Base-by-base conservation (phyloP, 2,329 filamentous ascomycete species). In the Remersonia thermophila region DNA sequence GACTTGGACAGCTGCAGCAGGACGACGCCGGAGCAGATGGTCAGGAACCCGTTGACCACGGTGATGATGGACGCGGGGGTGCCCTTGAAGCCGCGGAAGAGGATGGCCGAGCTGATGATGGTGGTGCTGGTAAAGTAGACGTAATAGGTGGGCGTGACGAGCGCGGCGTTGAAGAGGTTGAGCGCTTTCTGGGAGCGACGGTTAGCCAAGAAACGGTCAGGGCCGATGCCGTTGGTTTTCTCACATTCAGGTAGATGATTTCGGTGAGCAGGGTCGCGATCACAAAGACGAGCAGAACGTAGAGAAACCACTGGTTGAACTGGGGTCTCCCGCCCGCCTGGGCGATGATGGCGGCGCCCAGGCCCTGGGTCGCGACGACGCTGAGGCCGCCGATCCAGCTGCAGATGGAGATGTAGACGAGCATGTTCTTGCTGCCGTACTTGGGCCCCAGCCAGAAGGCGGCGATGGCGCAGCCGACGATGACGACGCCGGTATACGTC, bases 101-200 rank as follows among this genome's bases (percentile, higher is more conserved):
- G 66, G 32, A 98, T 78, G 3, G 87, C 83, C 0, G 89, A 95
- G 5, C 87, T 93, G 48, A 96, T 74, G 47, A 98, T 95, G 14
- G 91, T 96, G 4, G 86, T 82, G 49, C 80, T 93, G 27, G 91
- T 98, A 57, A 98, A 98, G 65, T 93, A 89, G 47, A 98, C 91
- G 57, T 98, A 98, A 62, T 98, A 98, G 2, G 91, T 98, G 1
- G 91, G 91, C 0, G 91, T 98, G 41, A 98, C 91, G 46, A 98
- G 72, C 7, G 91, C 89, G 27, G 91, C 91, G 52, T 98, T 96
- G 68, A 89, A 96, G 33, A 98, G 61, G 54, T 98, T 96, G 38
- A 96, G 70, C 5, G 91, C 91, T 95, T 98, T 98, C 87, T 96
- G 60, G 40, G 29, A 15, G 9, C 13, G 9, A 5, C 7, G 23